Percentiles rank a stretch among this genome's conserved stretches.
These are phyloP conservation scores for Saturnispora sanitii DNA, from an alignment of 805 yeast genomes.

Conservation along the genomic window DNA sequence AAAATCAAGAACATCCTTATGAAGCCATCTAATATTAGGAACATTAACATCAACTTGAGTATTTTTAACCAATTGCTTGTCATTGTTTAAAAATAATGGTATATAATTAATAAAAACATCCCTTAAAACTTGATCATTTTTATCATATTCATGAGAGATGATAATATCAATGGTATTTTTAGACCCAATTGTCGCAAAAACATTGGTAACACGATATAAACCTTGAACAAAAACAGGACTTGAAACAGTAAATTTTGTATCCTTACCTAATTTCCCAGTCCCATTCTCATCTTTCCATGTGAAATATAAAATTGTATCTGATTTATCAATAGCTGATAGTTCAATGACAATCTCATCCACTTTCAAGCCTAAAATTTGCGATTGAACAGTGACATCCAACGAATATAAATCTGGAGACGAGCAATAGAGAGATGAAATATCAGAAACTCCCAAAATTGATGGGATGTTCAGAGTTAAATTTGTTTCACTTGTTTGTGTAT, in stretches of 20 bases:
- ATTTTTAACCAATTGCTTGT: slow-evolving; percentile 12
- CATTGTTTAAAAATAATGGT: not conserved
- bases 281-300: not conserved
- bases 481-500: not conserved
- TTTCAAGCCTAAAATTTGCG: slow-evolving; percentile 11
- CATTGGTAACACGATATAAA: slow-evolving; percentile 2
- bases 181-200: slow-evolving; percentile 5
- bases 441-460: not conserved
- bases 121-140: not conserved
- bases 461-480: slow-evolving; percentile 1
- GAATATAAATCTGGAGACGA: slow-evolving; percentile 29
- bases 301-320: slow-evolving; percentile 2
- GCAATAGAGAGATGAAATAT: slow-evolving; percentile 24
- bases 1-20: slow-evolving; percentile 22
- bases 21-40: slow-evolving; percentile 19
- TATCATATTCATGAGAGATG: slow-evolving; percentile 2
- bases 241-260: not conserved
- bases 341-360: slow-evolving; percentile 1
- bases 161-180: not conserved
- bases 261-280: not conserved
- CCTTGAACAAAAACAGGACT: slow-evolving; percentile 5
- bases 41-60: slow-evolving; percentile 16
- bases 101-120: slow-evolving; percentile 2
- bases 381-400: slow-evolving; percentile 28
- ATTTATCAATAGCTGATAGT: not conserved